Evolutionary conservation across 2,329 filamentous ascomycete genomes (phyloP), one percentile per base, ranked within the genome.

Genomic region (Helotiales sp.): DNA sequence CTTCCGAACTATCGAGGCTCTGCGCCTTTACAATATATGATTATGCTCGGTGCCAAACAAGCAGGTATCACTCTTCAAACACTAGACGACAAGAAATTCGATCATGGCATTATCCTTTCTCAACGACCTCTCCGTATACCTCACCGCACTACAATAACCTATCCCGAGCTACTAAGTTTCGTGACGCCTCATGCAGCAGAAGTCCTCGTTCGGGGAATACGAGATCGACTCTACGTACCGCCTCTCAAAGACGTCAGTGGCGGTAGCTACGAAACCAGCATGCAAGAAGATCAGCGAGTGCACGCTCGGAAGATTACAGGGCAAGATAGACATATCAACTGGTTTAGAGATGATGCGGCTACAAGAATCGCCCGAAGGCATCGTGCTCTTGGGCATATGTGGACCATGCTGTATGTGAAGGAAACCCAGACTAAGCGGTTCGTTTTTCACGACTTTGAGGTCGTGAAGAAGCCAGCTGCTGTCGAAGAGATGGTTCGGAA

Each of bases 51-150:
- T 12, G 77, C 84, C 54, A 68, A 69, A 0, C 74, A 77, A 58
- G 91, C 89, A 0, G 95, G 95, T 24, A 81, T 97, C 22, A 89
- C 90, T 0, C 78, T 99, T 25, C 95, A 99, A 73, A 98, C 93
- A 0, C 81, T 99, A 34, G 85, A 97, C 71, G 81, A 85, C 1
- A 75, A 77, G 15, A 74, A 80, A 47, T 97, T 98, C 70, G 95
- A 99, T 72, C 84, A 86, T 59, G 95, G 95, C 27, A 73, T 77
- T 2, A 81, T 97, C 9, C 78, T 99, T 25, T 80, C 83, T 15
- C 92, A 96, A 73, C 87, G 85, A 0, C 85, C 84, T 1, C 68
- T 84, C 3, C 61, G 68, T 1, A 77, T 91, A 30, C 75, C 75
- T 22, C 75, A 83, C 27, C 75, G 77, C 0, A 65, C 72, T 0